phyloP scores from a whole-genome alignment of 257 asterid genomes.

The Parsonsia alboflavescens region DNA sequence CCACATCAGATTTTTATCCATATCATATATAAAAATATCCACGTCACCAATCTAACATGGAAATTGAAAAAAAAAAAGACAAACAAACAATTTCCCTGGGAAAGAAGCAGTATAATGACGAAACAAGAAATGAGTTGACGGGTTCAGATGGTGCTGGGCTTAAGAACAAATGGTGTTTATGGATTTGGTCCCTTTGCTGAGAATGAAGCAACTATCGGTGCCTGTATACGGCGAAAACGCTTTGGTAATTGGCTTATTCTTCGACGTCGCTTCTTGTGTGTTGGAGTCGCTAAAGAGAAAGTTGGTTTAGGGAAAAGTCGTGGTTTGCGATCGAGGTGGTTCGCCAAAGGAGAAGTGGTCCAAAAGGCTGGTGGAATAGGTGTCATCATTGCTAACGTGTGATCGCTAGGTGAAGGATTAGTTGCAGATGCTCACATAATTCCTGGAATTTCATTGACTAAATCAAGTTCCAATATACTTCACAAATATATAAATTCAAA shows the following conservation, averaged over 20 bases:
- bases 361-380: slow-evolving; percentile 66
- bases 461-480: slow-evolving; percentile 36
- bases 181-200: too few relatives aligned
- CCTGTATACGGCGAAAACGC: slow-evolving; percentile 66
- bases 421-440: slow-evolving; percentile 69
- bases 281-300: slow-evolving; percentile 45
- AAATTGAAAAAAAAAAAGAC: too few relatives aligned
- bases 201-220: too few relatives aligned
- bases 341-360: slow-evolving; percentile 62
- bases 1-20: too few relatives aligned
- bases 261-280: slow-evolving; percentile 39
- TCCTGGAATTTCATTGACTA: slow-evolving; percentile 59
- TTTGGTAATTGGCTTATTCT: slow-evolving; percentile 31
- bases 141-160: too few relatives aligned
- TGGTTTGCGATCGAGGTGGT: slow-evolving; percentile 86
- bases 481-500: slow-evolving; percentile 45
- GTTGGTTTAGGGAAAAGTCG: slow-evolving; percentile 63
- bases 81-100: too few relatives aligned
- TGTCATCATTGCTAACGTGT: slow-evolving; percentile 65
- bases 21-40: too few relatives aligned
- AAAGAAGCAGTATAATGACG: too few relatives aligned
- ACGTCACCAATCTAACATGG: too few relatives aligned
- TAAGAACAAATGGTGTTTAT: too few relatives aligned
- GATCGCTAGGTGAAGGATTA: slow-evolving; percentile 86
- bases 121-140: too few relatives aligned